These are phyloP conservation scores for Beverwykella pulmonaria DNA, from an alignment of 495 filamentous ascomycete species.

Conservation along the genomic window DNA sequence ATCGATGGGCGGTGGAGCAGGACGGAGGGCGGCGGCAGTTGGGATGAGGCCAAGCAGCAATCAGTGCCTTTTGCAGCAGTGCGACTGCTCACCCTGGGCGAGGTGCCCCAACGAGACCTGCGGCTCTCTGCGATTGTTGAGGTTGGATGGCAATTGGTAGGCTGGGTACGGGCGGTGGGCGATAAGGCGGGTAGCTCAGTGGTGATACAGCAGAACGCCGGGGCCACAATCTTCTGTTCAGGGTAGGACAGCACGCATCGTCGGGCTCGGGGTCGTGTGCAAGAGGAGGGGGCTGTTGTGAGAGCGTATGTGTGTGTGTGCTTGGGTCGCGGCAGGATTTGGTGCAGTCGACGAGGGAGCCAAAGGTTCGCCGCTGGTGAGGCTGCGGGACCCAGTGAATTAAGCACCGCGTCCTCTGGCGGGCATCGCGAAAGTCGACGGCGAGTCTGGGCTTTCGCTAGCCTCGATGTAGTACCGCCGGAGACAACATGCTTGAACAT, in stretches of 20 bases:
- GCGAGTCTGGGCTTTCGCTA: conserved; percentile 4
- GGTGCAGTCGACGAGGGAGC: no score
- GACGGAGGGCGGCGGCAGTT: neutral
- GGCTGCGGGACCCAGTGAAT: neutral
- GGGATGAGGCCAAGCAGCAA: conserved; percentile 10
- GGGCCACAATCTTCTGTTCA: conserved; percentile 27
- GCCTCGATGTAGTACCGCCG: conserved; percentile 14
- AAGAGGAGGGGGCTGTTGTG: neutral
- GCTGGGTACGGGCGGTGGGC: conserved; percentile 31
- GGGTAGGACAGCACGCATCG: conserved; percentile 15
- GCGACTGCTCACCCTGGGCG: conserved; percentile 18
- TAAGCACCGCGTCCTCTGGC: neutral
- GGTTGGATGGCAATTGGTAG: conserved; percentile 30
- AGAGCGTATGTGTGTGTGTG: neutral
- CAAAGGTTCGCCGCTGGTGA: neutral
- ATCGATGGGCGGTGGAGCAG: conserved; percentile 2
- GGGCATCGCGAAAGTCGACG: conserved; percentile 6
- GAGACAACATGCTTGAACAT: conserved; percentile 3
- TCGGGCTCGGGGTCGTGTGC: neutral
- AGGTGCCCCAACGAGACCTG: conserved; percentile 16
- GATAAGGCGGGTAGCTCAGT: conserved; percentile 28
- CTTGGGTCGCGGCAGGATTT: no score
- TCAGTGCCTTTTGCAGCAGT: conserved; percentile 21
- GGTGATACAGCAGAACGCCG: conserved; percentile 32
- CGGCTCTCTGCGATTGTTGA: conserved; percentile 32